Conservation (phyloP, 345 rosid genomes). For the Kandelia obovata region DNA sequence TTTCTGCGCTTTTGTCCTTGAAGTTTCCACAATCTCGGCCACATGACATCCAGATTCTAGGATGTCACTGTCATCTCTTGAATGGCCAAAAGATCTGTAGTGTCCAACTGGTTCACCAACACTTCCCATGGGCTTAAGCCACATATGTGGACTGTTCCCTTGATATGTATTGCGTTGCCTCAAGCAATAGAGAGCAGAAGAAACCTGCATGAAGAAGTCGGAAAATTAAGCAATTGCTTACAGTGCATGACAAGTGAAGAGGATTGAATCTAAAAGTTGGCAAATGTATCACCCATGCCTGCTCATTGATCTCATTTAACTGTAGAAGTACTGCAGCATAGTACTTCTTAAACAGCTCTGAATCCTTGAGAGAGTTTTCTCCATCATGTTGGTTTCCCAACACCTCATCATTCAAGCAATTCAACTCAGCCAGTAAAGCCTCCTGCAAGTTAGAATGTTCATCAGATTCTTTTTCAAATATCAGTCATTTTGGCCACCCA, state of each 20-base stretch:
- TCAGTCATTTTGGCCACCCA: neutral
- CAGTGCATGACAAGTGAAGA: constrained; percentile 7
- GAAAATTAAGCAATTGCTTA: constrained; percentile 15
- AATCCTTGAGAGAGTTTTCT: constrained; percentile 49
- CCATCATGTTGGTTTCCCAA: constrained; percentile 58
- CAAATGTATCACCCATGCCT: constrained; percentile 40
- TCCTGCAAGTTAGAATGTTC: constrained; percentile 46
- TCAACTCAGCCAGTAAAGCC: constrained; percentile 64
- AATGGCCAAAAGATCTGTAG: constrained; percentile 34
- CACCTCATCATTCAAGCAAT: constrained; percentile 61
- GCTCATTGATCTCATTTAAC: constrained; percentile 71
- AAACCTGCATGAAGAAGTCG: constrained; percentile 47
- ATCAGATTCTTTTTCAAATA: constrained; percentile 19
- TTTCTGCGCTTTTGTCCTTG: constrained; percentile 57
- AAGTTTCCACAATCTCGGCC: constrained; percentile 67
- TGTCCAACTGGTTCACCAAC: constrained; percentile 43
- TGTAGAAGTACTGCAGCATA: constrained; percentile 71
- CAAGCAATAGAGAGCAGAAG: constrained; percentile 61
- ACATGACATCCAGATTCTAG: constrained; percentile 55
- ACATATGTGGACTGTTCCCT: constrained; percentile 32
- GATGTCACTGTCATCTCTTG: constrained; percentile 43
- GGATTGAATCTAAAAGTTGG: constrained; percentile 18
- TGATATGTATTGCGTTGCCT: constrained; percentile 79
- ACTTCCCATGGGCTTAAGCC: constrained; percentile 27
- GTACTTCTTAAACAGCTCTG: constrained; percentile 68